Conservation (phyloP, 495 filamentous ascomycete species). For the Aspergillus kassunensis region DNA sequence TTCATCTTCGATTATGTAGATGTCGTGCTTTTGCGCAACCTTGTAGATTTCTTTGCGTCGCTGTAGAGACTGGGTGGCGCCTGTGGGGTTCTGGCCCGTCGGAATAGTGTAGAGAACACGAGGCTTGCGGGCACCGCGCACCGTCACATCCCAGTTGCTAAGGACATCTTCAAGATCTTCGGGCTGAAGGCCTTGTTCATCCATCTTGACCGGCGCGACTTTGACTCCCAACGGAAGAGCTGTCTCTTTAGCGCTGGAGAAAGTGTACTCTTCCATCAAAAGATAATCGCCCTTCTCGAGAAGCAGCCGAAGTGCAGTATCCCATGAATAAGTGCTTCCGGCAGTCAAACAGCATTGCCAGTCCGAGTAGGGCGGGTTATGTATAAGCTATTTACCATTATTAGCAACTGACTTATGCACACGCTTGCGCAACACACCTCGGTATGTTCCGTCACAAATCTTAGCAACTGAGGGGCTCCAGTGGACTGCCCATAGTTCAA, state of each 20-base stretch:
- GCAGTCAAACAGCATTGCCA: constrained; percentile 74
- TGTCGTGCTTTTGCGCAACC: constrained; percentile 74
- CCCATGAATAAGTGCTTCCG: constrained; percentile 74
- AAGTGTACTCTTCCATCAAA: constrained; percentile 83
- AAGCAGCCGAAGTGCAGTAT: constrained; percentile 75
- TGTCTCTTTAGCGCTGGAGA: constrained; percentile 77
- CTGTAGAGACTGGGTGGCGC: constrained; percentile 67
- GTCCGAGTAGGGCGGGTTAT: constrained; percentile 62
- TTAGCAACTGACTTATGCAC: not conserved
- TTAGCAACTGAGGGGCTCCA: constrained; percentile 79
- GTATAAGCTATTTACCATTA: constrained; percentile 30
- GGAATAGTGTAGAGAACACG: constrained; percentile 54
- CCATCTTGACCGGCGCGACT: constrained; percentile 70
- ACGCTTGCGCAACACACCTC: constrained; percentile 45
- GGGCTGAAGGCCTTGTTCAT: constrained; percentile 71
- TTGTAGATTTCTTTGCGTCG: constrained; percentile 69
- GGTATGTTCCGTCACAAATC: constrained; percentile 91
- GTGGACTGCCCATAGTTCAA: constrained; percentile 88
- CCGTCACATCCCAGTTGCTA: constrained; percentile 57
- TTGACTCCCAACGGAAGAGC: constrained; percentile 71
- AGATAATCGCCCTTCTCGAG: constrained; percentile 66
- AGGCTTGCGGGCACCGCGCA: constrained; percentile 62
- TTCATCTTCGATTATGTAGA: constrained; percentile 91
- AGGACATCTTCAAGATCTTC: constrained; percentile 62
- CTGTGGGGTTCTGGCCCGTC: constrained; percentile 89